Conservation (phyloP, 2,329 filamentous ascomycete genomes). For the Colletotrichum viniferum region DNA sequence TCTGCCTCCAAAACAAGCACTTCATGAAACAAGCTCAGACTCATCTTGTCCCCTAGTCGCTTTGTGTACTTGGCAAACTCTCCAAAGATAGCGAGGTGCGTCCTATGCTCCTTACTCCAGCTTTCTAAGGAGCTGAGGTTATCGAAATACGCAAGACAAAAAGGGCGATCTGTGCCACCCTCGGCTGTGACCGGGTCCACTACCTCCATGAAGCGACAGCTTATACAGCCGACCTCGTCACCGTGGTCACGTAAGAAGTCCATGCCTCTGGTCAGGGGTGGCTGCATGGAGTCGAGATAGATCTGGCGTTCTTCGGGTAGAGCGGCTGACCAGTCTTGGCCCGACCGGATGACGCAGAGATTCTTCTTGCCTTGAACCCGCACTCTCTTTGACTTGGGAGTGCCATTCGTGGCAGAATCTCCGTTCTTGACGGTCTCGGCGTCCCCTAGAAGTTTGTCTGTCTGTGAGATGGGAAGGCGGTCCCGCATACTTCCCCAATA, state of each 20-base stretch:
- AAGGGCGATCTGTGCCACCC: not conserved
- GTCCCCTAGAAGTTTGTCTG: accelerated
- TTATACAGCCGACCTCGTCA: not conserved
- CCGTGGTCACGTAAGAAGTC: not conserved
- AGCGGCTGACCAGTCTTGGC: not conserved
- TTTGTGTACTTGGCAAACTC: not conserved
- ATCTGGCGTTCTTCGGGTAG: not conserved
- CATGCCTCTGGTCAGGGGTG: not conserved
- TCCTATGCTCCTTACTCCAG: not conserved
- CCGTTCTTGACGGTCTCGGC: accelerated
- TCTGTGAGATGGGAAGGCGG: not conserved
- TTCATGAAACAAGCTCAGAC: not conserved
- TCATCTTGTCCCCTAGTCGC: not conserved
- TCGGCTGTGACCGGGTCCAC: not conserved
- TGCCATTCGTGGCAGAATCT: not conserved
- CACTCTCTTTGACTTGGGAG: accelerated
- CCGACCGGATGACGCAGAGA: not conserved
- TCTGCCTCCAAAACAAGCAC: not conserved
- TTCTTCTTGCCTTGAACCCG: accelerated
- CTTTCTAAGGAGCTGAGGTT: not conserved
- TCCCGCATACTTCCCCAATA: not conserved
- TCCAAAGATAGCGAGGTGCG: not conserved
- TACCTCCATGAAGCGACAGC: not conserved
- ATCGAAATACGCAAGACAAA: not conserved
- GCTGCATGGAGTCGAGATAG: not conserved